Percentiles rank a stretch among this genome's conserved stretches.
Evolutionary conservation across 225 moss, liverwort and hornwort genomes (phyloP).

Genomic region (Physcomitrellopsis africana): DNA sequence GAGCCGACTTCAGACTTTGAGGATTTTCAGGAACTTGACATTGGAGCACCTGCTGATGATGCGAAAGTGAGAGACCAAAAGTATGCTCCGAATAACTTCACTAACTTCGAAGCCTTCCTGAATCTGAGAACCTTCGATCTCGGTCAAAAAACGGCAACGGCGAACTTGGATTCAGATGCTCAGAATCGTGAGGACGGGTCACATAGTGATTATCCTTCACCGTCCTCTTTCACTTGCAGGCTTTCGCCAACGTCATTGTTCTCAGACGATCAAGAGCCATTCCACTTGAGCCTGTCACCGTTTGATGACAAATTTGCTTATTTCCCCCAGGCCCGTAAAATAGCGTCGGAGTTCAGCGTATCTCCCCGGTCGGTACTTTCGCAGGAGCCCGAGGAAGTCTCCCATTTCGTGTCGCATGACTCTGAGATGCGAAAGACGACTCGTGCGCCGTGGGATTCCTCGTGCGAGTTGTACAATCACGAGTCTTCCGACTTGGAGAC

Average conservation of each 20-base stretch:
- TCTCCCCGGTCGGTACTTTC: too few relatives aligned
- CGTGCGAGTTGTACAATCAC: conserved; percentile 11
- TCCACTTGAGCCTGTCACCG: conserved; percentile 28
- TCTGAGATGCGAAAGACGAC: too few relatives aligned
- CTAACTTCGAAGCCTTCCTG: not conserved
- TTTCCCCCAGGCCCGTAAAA: too few relatives aligned
- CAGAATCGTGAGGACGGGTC: conserved; percentile 2
- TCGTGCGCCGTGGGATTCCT: too few relatives aligned
- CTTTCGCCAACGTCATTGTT: conserved; percentile 46
- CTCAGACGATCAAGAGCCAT: conserved; percentile 46
- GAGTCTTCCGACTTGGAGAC: conserved; percentile 61
- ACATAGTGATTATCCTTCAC: conserved; percentile 35
- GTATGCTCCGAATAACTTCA: not conserved
- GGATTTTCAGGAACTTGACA: conserved; percentile 22
- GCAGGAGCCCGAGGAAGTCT: too few relatives aligned
- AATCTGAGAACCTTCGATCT: conserved; percentile 19
- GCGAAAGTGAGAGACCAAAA: conserved; percentile 22
- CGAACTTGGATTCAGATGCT: conserved; percentile 17
- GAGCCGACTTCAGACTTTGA: conserved; percentile 13
- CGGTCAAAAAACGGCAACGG: not conserved
- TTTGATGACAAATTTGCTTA: too few relatives aligned
- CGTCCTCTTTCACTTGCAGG: conserved; percentile 47
- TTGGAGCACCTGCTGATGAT: not conserved
- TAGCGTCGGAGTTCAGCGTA: too few relatives aligned
- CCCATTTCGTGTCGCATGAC: too few relatives aligned